A percentile compares a stretch with the other conserved stretches of the same genome.
Conservation (phyloP, 176 grass and related monocot species). For the Carex myosuroides region DNA sequence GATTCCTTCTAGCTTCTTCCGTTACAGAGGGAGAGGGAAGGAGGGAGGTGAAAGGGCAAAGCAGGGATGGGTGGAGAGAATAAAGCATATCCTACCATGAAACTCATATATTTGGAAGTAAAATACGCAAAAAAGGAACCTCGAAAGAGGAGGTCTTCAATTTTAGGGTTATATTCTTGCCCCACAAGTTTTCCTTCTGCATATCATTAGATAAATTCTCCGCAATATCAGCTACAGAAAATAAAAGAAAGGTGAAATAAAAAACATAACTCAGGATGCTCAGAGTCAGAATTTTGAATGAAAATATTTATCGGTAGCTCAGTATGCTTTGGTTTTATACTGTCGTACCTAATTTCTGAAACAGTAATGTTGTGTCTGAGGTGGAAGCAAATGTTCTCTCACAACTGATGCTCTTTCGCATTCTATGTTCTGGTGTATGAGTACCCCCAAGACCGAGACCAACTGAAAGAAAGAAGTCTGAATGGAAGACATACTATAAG, state of each 20-base stretch:
- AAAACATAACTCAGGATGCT: background rate
- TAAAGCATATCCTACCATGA: background rate
- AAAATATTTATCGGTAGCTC: background rate
- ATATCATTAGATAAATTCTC: slow-evolving; percentile 79
- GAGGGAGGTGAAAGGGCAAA: background rate
- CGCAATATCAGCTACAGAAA: slow-evolving; percentile 45
- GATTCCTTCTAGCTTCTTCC: background rate
- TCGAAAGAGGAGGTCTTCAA: slow-evolving; percentile 91
- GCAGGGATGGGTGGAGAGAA: background rate
- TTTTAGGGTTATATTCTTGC: slow-evolving; percentile 79
- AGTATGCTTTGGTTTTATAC: background rate
- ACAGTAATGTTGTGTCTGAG: slow-evolving; percentile 48
- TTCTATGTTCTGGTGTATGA: slow-evolving; percentile 65
- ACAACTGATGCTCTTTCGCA: slow-evolving; percentile 86
- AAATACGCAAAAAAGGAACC: slow-evolving; percentile 31
- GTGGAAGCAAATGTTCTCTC: slow-evolving; percentile 76
- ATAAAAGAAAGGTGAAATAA: background rate
- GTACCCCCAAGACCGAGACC: slow-evolving; percentile 84
- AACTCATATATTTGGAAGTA: slow-evolving; percentile 2
- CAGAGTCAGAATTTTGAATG: background rate
- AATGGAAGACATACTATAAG: slow-evolving; percentile 21
- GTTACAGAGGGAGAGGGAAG: background rate
- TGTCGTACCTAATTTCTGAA: slow-evolving; percentile 60
- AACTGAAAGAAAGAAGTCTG: slow-evolving; percentile 97
- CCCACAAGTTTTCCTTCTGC: slow-evolving; percentile 70